phyloP scores from a whole-genome alignment of 1,139 yeast species.

The Diutina catenulata region DNA sequence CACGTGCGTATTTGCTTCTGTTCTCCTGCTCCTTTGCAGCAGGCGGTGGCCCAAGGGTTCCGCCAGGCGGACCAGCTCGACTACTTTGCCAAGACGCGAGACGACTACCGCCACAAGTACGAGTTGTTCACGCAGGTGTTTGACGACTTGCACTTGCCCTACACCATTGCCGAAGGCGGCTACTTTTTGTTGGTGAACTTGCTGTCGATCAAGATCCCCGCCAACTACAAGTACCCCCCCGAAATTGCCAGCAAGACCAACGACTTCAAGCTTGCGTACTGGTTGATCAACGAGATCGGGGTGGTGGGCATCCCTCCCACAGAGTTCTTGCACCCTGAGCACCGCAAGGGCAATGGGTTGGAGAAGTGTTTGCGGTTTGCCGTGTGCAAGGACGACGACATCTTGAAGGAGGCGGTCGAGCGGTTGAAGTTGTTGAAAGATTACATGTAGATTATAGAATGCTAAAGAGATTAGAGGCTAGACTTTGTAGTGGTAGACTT shows the following conservation, averaged over 20 bases:
- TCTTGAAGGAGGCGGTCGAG: constrained; percentile 70
- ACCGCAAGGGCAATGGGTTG: constrained; percentile 60
- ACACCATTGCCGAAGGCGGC: constrained; percentile 86
- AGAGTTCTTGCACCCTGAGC: constrained; percentile 56
- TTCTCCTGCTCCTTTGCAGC: constrained; percentile 89
- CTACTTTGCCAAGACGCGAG: constrained; percentile 61
- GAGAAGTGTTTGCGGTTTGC: constrained; percentile 88
- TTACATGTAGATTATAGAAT: constrained; percentile 18
- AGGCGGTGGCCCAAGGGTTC: constrained; percentile 76
- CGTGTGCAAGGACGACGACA: constrained; percentile 81
- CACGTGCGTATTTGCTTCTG: constrained; percentile 89
- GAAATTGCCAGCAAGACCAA: constrained; percentile 58
- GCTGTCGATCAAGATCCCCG: constrained; percentile 68
- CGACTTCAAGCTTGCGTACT: constrained; percentile 82
- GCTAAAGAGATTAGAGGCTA: too few relatives aligned
- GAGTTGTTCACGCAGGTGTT: constrained; percentile 61
- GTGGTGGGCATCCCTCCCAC: constrained; percentile 96
- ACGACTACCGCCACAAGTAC: constrained; percentile 58
- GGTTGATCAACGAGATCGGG: constrained; percentile 87
- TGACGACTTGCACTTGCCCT: constrained; percentile 79
- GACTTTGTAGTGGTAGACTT: neutral
- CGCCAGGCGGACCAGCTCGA: constrained; percentile 43
- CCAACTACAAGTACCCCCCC: constrained; percentile 57
- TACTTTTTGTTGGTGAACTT: constrained; percentile 85
- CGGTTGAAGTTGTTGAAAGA: constrained; percentile 61